Evolutionary conservation across 1,284 basidiomycete species (phyloP).

Genomic region (Dichomitus squalens): DNA sequence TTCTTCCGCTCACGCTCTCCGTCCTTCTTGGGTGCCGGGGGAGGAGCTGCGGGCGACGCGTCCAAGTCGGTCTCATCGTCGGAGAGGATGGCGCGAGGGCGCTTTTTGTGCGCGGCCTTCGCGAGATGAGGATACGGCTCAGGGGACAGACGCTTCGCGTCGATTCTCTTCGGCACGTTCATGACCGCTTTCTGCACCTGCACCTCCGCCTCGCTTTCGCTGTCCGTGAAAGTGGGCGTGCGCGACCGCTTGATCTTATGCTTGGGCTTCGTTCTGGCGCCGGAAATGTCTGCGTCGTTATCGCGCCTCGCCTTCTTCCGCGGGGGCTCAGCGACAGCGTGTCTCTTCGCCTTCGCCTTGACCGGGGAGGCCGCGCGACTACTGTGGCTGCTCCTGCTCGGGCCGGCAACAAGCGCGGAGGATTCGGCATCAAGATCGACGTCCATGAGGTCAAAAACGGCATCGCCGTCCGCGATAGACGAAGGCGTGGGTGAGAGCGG

Average conservation of each 20-base stretch:
- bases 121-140: background rate
- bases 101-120: slow-evolving; percentile 15
- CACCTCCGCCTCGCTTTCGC: slow-evolving; percentile 6
- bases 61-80: slow-evolving; percentile 19
- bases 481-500: slow-evolving; percentile 21
- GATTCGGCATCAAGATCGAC: background rate
- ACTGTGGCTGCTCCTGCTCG: background rate
- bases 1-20: background rate
- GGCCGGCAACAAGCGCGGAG: background rate
- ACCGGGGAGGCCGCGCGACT: background rate
- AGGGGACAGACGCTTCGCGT: background rate
- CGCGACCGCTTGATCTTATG: background rate
- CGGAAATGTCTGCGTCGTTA: background rate
- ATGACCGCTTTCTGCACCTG: background rate
- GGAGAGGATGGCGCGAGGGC: slow-evolving; percentile 18
- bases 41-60: background rate
- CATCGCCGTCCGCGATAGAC: slow-evolving; percentile 7
- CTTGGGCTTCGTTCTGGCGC: background rate
- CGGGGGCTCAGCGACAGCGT: slow-evolving; percentile 1
- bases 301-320: slow-evolving; percentile 16
- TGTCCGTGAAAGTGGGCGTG: slow-evolving; percentile 6
- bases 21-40: slow-evolving; percentile 1
- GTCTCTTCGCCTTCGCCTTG: background rate
- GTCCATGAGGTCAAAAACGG: slow-evolving; percentile 1
- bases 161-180: background rate